phyloP scores from a whole-genome alignment of 352 stramenopile species.

The Ophiocytium majus region DNA sequence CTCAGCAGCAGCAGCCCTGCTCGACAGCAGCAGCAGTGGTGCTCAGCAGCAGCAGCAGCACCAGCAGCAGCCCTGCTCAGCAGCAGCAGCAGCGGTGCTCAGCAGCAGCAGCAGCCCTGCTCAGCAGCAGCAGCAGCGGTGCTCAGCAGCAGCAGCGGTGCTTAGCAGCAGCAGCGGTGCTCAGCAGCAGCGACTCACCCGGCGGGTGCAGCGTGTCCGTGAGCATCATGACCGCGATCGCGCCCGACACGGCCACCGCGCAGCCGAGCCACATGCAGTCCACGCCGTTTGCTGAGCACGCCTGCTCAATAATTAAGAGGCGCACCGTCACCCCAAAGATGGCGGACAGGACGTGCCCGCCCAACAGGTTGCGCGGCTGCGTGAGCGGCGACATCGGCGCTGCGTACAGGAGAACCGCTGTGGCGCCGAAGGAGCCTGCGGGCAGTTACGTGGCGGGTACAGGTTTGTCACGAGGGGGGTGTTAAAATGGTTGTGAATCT shows the following conservation, averaged over 20 bases:
- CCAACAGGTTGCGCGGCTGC: conserved; percentile 57
- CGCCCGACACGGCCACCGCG: conserved; percentile 53
- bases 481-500: too few species aligned
- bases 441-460: too few species aligned
- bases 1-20: too few species aligned
- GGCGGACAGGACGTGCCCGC: conserved; percentile 55
- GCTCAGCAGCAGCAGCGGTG: too few species aligned
- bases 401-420: conserved; percentile 56
- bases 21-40: too few species aligned
- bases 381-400: conserved; percentile 50
- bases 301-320: conserved; percentile 26
- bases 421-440: conserved; percentile 59
- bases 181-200: conserved; percentile 6
- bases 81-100: too few species aligned
- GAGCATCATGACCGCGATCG: conserved; percentile 55
- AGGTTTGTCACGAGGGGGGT: too few species aligned
- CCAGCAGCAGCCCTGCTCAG: too few species aligned
- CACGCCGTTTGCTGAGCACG: neutral
- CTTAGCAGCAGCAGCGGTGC: too few species aligned
- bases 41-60: too few species aligned
- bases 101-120: too few species aligned
- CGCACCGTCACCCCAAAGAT: conserved; percentile 53
- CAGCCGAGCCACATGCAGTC: conserved; percentile 41
- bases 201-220: conserved; percentile 60
- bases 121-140: too few species aligned